These are phyloP conservation scores for Linanthus parryae DNA, from an alignment of 148 eudicot genomes.

Conservation along the genomic window DNA sequence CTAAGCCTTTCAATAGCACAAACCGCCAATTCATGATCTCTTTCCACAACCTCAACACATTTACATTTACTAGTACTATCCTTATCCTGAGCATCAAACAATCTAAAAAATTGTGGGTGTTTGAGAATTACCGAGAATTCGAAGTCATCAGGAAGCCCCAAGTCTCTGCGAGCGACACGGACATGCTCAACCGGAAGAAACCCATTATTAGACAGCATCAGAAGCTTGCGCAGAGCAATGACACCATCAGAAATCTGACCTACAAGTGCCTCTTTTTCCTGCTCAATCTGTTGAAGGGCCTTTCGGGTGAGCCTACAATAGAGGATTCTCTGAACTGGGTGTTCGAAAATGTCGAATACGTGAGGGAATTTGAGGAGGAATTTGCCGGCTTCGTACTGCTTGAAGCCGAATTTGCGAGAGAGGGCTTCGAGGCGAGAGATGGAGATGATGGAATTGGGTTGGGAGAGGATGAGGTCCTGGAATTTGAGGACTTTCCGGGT, in stretches of 20 bases:
- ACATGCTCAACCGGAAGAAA: conserved; percentile 65
- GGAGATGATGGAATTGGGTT: conserved; percentile 48
- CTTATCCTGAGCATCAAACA: too few relatives aligned
- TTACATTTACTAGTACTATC: conserved; percentile 56
- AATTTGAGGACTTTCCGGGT: conserved; percentile 71
- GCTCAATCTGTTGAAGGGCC: conserved; percentile 62
- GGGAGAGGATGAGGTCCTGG: conserved; percentile 63
- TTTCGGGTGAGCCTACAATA: conserved; percentile 73
- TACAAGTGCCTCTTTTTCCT: conserved; percentile 57
- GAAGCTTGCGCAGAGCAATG: conserved; percentile 60
- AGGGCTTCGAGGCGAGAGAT: conserved; percentile 59
- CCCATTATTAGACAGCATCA: conserved; percentile 78
- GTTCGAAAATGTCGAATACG: conserved; percentile 82
- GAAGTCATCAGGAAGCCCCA: conserved; percentile 92
- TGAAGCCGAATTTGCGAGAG: conserved; percentile 57
- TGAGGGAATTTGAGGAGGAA: conserved; percentile 88
- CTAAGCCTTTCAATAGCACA: conserved; percentile 75
- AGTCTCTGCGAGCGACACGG: conserved; percentile 67
- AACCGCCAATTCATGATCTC: conserved; percentile 41
- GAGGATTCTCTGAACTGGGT: conserved; percentile 89
- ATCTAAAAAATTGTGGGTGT: conserved; percentile 67
- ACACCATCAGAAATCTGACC: conserved; percentile 67
- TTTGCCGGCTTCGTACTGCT: conserved; percentile 63
- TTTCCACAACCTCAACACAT: conserved; percentile 74
- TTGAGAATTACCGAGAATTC: conserved; percentile 71